Base-by-base conservation (phyloP, 2,329 filamentous ascomycete genomes). In the Alternaria dauci region DNA sequence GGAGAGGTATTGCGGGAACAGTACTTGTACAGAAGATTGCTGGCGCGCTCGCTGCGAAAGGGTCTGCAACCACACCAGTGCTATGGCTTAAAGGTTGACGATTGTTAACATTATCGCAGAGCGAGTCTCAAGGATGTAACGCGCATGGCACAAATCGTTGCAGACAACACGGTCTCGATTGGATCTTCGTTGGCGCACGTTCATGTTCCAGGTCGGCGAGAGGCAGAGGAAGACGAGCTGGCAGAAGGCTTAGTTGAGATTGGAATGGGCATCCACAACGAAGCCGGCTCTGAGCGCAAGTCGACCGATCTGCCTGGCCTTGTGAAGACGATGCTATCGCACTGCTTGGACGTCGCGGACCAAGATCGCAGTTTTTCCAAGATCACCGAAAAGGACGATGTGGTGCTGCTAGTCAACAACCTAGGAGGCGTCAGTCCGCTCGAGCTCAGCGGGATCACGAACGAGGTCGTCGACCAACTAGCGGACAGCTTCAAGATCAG, bases 1-100 rank as follows among this genome's bases (percentile, higher is more conserved):
- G 94, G 52, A 86, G 94, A 73, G 94, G 94, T 54, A 95, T 98
- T 77, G 94, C 93, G 3, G 94, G 94, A 32, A 96, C 93, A 6
- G 92, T 96, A 39, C 82, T 97, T 25, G 91, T 97, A n/a, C 86
- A 94, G 70, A 97, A 98, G 85, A 91, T 96, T 73, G 86, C 90
- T 14, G 93, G 94, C 9, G 94, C 93, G 7, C 79, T 96, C 70
- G 93, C 94, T 4, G 91, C 90, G 28, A 84, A 83, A 68, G 93
- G 92, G 66, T 85, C 74, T 68, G 81, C 48, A 5, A 42, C 36
- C 6, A n/a, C 12, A 16, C 18, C 7, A 34, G n/a, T 20, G 5
- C 14, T 6, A 5, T 46, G 32, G 25, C n/a, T 36, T 4, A 52
- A 14, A 34, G 20, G 6, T 18, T 12, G 20, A 46, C 14, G 43